Evolutionary conservation across 1,284 basidiomycete species (phyloP), one percentile per base, ranked within the genome.

Genomic region (Hemileccinum hortonii): DNA sequence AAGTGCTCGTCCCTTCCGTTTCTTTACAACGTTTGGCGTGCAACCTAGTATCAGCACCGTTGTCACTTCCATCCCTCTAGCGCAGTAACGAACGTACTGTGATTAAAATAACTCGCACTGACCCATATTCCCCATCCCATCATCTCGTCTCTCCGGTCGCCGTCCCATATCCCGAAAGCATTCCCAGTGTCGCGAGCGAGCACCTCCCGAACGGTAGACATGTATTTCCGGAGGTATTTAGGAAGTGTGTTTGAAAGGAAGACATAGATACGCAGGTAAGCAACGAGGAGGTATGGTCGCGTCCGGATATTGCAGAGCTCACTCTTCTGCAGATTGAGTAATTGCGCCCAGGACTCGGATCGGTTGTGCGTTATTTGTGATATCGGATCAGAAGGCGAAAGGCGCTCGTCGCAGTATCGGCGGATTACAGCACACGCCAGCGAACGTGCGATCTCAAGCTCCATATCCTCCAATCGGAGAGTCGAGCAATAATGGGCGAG

Each of bases 161-260:
- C 62, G 57, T 86, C 82, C 79, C 80, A 86, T 40, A 87, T 75
- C 21, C 84, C 84, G 56, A 87, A 86, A 14, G 81, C 76, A 59
- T 86, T 86, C 18, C 83, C 83, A 32, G 77, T 74, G 56, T 86
- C 84, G 19, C 84, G 76, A n/a, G 74, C 74, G 21, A 86, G 69
- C 11, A 83, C 69, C 3, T 70, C 75, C 26, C 84, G 77, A 24
- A 82, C 72, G 12, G 73, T 70, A 5, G 71, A 75, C 3, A 77
- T 62, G 52, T 75, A 77, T 37, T 58, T 59, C 39, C 60, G 62
- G 11, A 81, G 70, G 44, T 61, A 36, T 35, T 49, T 49, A n/a
- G 56, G 52, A 22, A 73, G 63, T 36, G 71, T 60, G n/a, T 69
- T 66, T 30, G 69, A 65, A 36, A 82, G 61, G 58, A 83, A 82